Evolutionary conservation across 345 rosid species (phyloP).

Genomic region (Anacardium occidentale): DNA sequence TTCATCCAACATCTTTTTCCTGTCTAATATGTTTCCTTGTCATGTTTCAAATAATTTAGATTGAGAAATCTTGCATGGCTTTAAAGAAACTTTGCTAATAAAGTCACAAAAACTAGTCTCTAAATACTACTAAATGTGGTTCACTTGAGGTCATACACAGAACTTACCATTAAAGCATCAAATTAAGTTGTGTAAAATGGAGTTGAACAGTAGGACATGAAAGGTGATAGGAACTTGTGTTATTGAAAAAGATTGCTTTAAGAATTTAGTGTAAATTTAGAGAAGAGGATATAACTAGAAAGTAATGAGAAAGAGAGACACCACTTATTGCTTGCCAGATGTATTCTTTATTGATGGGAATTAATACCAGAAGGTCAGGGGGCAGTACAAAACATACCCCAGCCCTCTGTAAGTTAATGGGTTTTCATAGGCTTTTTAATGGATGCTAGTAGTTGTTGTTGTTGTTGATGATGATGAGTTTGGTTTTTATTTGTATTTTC

Average conservation of each 20-base stretch:
- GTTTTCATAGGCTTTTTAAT: no score
- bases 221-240: neutral
- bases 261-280: neutral
- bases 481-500: no score
- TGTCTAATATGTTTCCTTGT: neutral
- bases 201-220: neutral
- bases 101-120: no score
- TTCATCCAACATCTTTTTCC: neutral
- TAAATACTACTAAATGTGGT: no score
- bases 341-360: neutral
- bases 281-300: neutral
- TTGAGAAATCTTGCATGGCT: neutral
- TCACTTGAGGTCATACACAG: neutral
- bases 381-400: neutral
- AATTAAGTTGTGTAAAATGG: neutral
- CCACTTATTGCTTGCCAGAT: neutral
- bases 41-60: neutral
- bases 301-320: neutral
- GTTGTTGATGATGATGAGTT: no score
- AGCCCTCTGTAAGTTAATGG: constrained; percentile 13
- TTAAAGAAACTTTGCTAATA: neutral
- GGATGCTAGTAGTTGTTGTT: constrained; percentile 9
- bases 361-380: neutral
- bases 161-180: neutral
- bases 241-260: neutral